A percentile compares a stretch with the other conserved stretches of the same genome.
These are phyloP conservation scores for Macroventuria anomochaeta DNA, from an alignment of 2,329 filamentous ascomycete species.

Conservation along the genomic window DNA sequence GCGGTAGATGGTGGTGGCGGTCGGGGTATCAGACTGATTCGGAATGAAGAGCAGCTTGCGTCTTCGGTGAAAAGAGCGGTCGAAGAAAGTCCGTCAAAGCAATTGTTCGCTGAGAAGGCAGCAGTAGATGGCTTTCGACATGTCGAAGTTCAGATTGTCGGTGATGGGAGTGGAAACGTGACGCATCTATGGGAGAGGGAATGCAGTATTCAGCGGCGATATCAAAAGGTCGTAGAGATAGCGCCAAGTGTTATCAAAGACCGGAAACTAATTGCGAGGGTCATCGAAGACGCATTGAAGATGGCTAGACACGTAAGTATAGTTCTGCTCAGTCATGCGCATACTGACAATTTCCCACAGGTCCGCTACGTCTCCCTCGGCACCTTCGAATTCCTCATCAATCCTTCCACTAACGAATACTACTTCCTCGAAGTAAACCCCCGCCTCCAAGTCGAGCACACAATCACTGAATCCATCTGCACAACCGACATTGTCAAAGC, in stretches of 20 bases:
- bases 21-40: conserved; percentile 64
- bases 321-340: too few relatives aligned
- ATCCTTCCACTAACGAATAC: conserved; percentile 56
- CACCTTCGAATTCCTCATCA: conserved; percentile 70
- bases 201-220: conserved; percentile 65
- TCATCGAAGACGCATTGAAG: conserved; percentile 61
- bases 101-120: conserved; percentile 67
- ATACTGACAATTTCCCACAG: conserved; percentile 27
- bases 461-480: conserved; percentile 64
- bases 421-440: conserved; percentile 69
- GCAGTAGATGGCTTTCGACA: conserved; percentile 67
- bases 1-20: conserved; percentile 70
- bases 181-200: conserved; percentile 66
- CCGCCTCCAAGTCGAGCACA: conserved; percentile 67
- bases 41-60: conserved; percentile 52
- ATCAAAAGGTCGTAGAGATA: conserved; percentile 67
- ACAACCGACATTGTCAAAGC: conserved; percentile 61
- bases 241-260: conserved; percentile 61
- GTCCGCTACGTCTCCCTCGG: conserved; percentile 65
- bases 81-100: conserved; percentile 64
- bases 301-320: conserved; percentile 57
- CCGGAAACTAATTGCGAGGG: conserved; percentile 54
- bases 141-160: conserved; percentile 67
- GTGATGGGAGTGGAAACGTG: conserved; percentile 60
- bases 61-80: conserved; percentile 58